A percentile compares a stretch with the other conserved stretches of the same genome.
Evolutionary conservation across 345 rosid genomes (phyloP).

Genomic region (Populus nigra): DNA sequence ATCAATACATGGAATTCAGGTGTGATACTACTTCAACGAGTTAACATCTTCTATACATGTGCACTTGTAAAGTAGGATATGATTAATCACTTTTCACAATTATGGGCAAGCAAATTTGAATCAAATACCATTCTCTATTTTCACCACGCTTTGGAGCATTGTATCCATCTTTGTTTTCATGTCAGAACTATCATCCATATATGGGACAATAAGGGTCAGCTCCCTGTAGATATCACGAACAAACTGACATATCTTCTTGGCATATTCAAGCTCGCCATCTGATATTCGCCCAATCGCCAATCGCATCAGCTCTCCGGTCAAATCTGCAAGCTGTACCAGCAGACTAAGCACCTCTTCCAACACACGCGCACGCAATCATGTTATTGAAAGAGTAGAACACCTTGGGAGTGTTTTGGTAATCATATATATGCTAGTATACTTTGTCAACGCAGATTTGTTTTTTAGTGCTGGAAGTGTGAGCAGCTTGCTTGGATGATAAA

Average conservation of each 20-base stretch:
- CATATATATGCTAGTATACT: too few species aligned
- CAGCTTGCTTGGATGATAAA: too few species aligned
- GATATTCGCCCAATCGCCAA: conserved; percentile 91
- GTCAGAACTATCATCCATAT: conserved; percentile 73
- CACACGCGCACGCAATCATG: background rate
- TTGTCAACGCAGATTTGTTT: too few species aligned
- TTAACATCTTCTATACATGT: background rate
- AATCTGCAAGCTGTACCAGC: conserved; percentile 69
- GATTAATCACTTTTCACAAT: background rate
- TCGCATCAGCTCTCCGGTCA: conserved; percentile 97
- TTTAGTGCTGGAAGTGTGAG: too few species aligned
- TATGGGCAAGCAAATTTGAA: background rate
- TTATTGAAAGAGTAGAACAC: too few species aligned
- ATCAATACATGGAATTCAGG: background rate
- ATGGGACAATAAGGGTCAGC: conserved; percentile 70
- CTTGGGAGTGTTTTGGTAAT: too few species aligned
- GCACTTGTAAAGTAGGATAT: background rate
- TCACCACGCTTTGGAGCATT: conserved; percentile 88
- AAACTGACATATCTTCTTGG: conserved; percentile 71
- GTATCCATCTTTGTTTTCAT: conserved; percentile 90
- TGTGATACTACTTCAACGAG: background rate
- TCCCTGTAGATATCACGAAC: conserved; percentile 81
- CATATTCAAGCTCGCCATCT: conserved; percentile 80
- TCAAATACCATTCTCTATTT: conserved; percentile 80
- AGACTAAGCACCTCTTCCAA: background rate